Evolutionary conservation across 2,329 filamentous ascomycete species (phyloP).

Genomic region (Curvularia verruculosa): DNA sequence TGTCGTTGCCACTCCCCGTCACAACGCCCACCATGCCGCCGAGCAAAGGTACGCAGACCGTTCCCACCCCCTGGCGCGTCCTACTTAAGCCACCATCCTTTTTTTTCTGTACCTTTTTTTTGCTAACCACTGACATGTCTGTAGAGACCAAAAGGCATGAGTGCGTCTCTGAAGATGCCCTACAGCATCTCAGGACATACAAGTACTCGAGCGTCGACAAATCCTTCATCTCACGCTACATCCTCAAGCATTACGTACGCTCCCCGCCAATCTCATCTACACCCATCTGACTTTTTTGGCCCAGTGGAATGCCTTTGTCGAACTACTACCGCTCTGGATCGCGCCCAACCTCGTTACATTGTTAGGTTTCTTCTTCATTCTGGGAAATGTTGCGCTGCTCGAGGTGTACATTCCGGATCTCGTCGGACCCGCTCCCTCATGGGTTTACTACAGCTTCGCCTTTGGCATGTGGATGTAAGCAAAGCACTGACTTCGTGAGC

Average conservation of each 20-base stretch:
- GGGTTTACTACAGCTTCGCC: slow-evolving; percentile 96
- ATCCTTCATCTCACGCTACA: slow-evolving; percentile 89
- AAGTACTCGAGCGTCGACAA: slow-evolving; percentile 98
- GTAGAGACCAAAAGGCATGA: slow-evolving; percentile 69
- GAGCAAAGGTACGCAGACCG: slow-evolving; percentile 45
- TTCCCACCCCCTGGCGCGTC: slow-evolving; percentile 11
- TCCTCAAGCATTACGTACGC: slow-evolving; percentile 92
- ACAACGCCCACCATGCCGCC: slow-evolving; percentile 47
- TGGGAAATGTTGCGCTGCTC: slow-evolving; percentile 78
- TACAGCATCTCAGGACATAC: slow-evolving; percentile 91
- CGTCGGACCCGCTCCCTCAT: slow-evolving; percentile 83
- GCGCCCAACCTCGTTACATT: slow-evolving; percentile 98
- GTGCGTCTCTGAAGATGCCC: slow-evolving; percentile 82
- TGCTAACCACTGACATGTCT: slow-evolving; percentile 18
- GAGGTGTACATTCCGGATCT: slow-evolving; percentile 87
- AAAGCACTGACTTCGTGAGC: background rate
- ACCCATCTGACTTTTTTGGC: slow-evolving; percentile 31
- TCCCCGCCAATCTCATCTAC: slow-evolving; percentile 11
- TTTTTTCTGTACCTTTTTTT: background rate
- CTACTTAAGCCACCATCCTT: background rate
- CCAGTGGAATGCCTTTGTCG: slow-evolving; percentile 96
- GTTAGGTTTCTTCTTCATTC: slow-evolving; percentile 91
- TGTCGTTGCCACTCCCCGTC: slow-evolving; percentile 47
- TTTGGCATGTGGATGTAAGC: slow-evolving; percentile 91
- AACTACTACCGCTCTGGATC: slow-evolving; percentile 91